A percentile compares a stretch with the other conserved stretches of the same genome.
Conservation (phyloP, 257 asterid genomes). For the Solanum bukasovii region DNA sequence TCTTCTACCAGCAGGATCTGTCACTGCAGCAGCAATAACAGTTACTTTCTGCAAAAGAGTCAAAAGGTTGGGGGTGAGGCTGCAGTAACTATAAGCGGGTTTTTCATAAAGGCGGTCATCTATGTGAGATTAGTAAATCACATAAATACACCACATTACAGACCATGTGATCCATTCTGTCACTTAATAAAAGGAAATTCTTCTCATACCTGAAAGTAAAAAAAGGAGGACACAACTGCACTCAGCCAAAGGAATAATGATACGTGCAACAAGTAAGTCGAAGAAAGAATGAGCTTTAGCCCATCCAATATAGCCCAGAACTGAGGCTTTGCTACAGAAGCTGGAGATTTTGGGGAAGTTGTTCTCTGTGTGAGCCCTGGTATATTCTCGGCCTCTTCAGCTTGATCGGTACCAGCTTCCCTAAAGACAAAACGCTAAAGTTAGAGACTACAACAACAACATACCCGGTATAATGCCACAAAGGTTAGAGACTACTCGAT, state of each 20-base stretch:
- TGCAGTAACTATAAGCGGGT: background rate
- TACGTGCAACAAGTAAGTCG: constrained; percentile 72
- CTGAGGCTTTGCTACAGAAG: constrained; percentile 44
- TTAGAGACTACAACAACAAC: background rate
- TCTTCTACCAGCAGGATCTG: constrained; percentile 76
- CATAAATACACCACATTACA: background rate
- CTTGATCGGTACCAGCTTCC: constrained; percentile 37
- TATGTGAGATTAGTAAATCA: background rate
- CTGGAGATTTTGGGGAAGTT: constrained; percentile 41
- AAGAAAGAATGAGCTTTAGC: constrained; percentile 67
- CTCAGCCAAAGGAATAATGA: constrained; percentile 87
- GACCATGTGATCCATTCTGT: background rate
- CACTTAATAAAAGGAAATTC: background rate
- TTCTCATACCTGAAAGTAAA: constrained; percentile 80
- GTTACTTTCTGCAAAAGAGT: constrained; percentile 78
- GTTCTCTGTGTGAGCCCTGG: constrained; percentile 27
- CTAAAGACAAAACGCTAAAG: constrained; percentile 32
- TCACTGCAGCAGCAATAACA: constrained; percentile 64
- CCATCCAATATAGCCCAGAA: constrained; percentile 83
- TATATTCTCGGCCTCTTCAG: constrained; percentile 28
- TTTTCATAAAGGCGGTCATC: background rate
- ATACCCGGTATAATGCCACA: background rate
- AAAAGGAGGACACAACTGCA: constrained; percentile 90
- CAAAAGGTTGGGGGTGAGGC: background rate
- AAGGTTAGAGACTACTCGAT: background rate